A percentile compares a stretch with the other conserved stretches of the same genome.
These are phyloP conservation scores for Lobosporangium transversale DNA, from an alignment of 192 early-diverging fungal genomes.

Conservation along the genomic window DNA sequence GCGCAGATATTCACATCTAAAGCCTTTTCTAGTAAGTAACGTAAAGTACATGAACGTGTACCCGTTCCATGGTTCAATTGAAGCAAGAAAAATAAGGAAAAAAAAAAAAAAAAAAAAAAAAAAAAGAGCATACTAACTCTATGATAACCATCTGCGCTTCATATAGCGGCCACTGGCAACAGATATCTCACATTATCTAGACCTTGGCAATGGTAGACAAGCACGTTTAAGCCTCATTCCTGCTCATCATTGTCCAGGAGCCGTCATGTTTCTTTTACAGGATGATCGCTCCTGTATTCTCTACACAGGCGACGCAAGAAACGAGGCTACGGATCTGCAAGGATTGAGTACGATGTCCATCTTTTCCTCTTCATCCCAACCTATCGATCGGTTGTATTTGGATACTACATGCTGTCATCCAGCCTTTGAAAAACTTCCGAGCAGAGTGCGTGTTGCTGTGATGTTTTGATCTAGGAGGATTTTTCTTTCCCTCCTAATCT, in stretches of 20 bases:
- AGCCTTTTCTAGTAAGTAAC: slow-evolving; percentile 22
- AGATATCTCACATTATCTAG: slow-evolving; percentile 28
- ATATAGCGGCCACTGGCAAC: slow-evolving; percentile 30
- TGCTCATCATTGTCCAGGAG: slow-evolving; percentile 63
- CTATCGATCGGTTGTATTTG: slow-evolving; percentile 57
- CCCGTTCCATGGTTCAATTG: too few relatives aligned
- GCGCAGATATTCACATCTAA: slow-evolving; percentile 33
- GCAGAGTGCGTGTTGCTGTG: slow-evolving; percentile 53
- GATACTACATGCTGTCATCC: slow-evolving; percentile 62
- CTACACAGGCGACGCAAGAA: slow-evolving; percentile 44
- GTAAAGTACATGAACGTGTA: too few relatives aligned
- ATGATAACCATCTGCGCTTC: too few relatives aligned
- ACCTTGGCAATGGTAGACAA: slow-evolving; percentile 47
- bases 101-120: too few relatives aligned
- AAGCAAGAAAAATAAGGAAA: too few relatives aligned
- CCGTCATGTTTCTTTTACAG: slow-evolving; percentile 57
- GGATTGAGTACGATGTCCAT: slow-evolving; percentile 19
- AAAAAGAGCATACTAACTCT: too few relatives aligned
- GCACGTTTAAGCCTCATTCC: slow-evolving; percentile 53
- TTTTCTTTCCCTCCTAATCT: too few relatives aligned
- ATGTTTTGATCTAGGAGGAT: too few relatives aligned
- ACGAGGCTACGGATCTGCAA: slow-evolving; percentile 23
- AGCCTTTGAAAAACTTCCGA: slow-evolving; percentile 45
- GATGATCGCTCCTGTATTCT: slow-evolving; percentile 42
- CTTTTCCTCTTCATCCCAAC: slow-evolving; percentile 11